These are phyloP conservation scores for Helianthus tuberosus DNA, from an alignment of 129 eudicot species.

Conservation along the genomic window DNA sequence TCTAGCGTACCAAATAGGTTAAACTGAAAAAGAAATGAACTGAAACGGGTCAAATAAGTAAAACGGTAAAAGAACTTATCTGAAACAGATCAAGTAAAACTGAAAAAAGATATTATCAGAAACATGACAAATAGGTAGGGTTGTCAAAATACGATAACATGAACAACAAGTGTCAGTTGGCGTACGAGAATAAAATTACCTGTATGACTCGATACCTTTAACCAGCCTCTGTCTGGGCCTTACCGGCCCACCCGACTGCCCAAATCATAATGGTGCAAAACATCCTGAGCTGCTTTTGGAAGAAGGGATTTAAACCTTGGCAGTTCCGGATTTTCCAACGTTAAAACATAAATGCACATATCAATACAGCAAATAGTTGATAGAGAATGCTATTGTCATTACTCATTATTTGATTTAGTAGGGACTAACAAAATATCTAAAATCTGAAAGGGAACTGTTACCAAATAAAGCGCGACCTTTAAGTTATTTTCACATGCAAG, in stretches of 20 bases:
- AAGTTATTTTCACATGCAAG: conserved; percentile 31
- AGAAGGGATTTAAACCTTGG: background rate
- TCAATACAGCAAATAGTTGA: conserved; percentile 31
- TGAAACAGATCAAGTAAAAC: too few species aligned
- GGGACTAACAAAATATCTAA: conserved; percentile 5
- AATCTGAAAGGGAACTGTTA: conserved; percentile 12
- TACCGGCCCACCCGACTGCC: background rate
- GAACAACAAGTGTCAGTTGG: too few species aligned
- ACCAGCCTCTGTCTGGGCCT: too few species aligned
- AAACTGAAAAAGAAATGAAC: too few species aligned
- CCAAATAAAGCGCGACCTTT: conserved; percentile 28
- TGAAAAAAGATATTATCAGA: too few species aligned
- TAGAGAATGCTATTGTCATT: conserved; percentile 20
- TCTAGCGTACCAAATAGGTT: too few species aligned
- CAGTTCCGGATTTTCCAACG: conserved; percentile 21
- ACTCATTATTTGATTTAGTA: conserved; percentile 14
- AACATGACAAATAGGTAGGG: too few species aligned
- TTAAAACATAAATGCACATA: conserved; percentile 23
- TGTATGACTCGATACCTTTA: too few species aligned
- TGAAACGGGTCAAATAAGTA: too few species aligned
- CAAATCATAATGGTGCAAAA: background rate
- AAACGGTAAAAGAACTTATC: too few species aligned
- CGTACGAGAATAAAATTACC: too few species aligned
- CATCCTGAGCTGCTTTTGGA: background rate
- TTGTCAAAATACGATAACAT: too few species aligned